Conservation (phyloP, 164 flowering plant species). For the Amborella trichopoda region DNA sequence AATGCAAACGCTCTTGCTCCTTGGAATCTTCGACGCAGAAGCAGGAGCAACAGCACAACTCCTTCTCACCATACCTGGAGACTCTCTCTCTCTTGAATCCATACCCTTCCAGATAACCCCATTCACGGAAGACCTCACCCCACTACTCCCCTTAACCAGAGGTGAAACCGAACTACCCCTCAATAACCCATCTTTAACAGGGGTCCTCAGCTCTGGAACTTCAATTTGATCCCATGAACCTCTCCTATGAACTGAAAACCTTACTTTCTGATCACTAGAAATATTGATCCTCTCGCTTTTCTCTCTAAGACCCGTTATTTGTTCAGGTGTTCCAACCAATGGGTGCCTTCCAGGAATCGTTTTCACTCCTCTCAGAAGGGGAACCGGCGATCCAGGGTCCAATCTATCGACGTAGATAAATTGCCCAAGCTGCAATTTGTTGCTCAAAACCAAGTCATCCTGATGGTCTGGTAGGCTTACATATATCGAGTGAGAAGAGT, state of each 20-base stretch:
- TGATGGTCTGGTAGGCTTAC: conserved; percentile 74
- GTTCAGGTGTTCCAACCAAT: conserved; percentile 82
- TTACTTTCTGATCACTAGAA: conserved; percentile 4
- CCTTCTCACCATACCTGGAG: conserved; percentile 40
- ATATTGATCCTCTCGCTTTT: conserved; percentile 27
- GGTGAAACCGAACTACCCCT: conserved; percentile 12
- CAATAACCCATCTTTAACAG: conserved; percentile 34
- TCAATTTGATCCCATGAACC: conserved; percentile 61
- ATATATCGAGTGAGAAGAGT: conserved; percentile 86
- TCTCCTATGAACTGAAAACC: conserved; percentile 30
- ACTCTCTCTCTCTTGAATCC: conserved; percentile 45
- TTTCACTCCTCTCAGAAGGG: conserved; percentile 60
- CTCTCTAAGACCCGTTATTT: conserved; percentile 54
- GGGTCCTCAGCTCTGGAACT: conserved; percentile 68
- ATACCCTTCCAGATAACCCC: conserved; percentile 40
- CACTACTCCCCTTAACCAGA: conserved; percentile 26
- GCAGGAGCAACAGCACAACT: conserved; percentile 43
- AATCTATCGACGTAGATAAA: conserved; percentile 73
- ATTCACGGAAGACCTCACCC: conserved; percentile 35
- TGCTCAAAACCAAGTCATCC: conserved; percentile 81
- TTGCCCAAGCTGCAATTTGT: conserved; percentile 92
- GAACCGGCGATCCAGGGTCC: conserved; percentile 91
- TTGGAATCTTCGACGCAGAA: conserved; percentile 37
- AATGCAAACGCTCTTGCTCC: conserved; percentile 75
- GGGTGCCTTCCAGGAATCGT: conserved; percentile 92